Percentiles rank a stretch among this genome's conserved stretches.
Conservation (phyloP, 2,329 filamentous ascomycete genomes). For the Zasmidium angulare region DNA sequence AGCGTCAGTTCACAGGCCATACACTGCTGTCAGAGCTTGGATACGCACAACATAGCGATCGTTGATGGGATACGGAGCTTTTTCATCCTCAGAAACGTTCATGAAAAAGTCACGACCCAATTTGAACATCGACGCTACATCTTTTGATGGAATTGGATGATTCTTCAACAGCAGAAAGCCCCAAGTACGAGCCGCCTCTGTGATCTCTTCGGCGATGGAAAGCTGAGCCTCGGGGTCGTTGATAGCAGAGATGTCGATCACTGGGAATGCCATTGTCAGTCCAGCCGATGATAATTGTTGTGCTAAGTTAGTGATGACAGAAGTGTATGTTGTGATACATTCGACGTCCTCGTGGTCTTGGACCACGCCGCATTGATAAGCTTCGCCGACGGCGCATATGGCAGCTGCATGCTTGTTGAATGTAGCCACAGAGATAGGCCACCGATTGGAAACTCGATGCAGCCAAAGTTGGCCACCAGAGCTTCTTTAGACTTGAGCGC, state of each 20-base stretch:
- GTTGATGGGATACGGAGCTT: constrained; percentile 21
- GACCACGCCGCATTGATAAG: not conserved
- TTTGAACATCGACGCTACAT: constrained; percentile 15
- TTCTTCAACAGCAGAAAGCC: constrained; percentile 19
- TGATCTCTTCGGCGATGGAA: constrained; percentile 14
- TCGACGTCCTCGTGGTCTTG: too few species aligned
- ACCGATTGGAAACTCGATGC: not conserved
- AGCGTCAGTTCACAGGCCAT: not conserved
- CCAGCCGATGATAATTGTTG: not conserved
- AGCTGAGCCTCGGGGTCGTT: constrained; percentile 7
- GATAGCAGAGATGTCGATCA: constrained; percentile 13
- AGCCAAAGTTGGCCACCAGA: not conserved
- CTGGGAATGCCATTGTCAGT: constrained; percentile 7
- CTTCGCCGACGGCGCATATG: not conserved
- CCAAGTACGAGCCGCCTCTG: constrained; percentile 17
- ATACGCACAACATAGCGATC: not conserved
- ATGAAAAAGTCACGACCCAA: constrained; percentile 11
- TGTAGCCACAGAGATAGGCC: not conserved
- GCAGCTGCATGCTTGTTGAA: not conserved
- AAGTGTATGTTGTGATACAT: not conserved
- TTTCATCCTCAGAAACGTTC: constrained; percentile 3
- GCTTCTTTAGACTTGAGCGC: too few species aligned
- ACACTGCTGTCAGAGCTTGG: not conserved
- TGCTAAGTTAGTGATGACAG: not conserved
- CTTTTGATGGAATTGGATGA: constrained; percentile 12